Evolutionary conservation across 495 filamentous ascomycete genomes (phyloP).

Genomic region (Penicillium soppii): DNA sequence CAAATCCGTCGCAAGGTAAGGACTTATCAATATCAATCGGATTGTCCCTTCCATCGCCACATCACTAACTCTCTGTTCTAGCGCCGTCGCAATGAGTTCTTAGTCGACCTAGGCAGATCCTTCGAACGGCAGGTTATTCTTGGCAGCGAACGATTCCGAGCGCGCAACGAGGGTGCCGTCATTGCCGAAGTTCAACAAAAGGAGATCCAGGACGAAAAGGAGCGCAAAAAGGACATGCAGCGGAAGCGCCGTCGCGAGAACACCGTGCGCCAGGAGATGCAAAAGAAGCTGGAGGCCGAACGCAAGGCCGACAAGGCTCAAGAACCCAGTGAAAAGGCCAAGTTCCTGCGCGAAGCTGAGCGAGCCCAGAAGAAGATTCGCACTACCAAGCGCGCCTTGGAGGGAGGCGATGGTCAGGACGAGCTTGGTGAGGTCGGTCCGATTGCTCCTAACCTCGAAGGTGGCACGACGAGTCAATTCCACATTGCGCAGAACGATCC

Average conservation of each 20-base stretch:
- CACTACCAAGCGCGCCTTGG: conserved; percentile 76
- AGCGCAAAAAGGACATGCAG: conserved; percentile 99
- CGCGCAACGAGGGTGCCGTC: conserved; percentile 64
- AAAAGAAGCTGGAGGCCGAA: conserved; percentile 81
- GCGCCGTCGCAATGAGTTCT: conserved; percentile 55
- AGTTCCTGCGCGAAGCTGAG: conserved; percentile 75
- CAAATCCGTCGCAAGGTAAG: conserved; percentile 56
- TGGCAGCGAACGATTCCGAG: conserved; percentile 54
- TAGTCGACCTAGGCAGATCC: conserved; percentile 48
- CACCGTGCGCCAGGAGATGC: conserved; percentile 80
- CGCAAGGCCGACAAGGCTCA: conserved; percentile 69
- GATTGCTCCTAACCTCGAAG: conserved; percentile 79
- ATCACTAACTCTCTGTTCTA: no score
- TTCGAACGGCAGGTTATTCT: conserved; percentile 54
- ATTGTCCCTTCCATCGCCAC: no score
- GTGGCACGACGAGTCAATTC: conserved; percentile 86
- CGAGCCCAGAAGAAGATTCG: conserved; percentile 85
- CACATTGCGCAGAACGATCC: conserved; percentile 60
- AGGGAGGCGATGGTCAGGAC: conserved; percentile 78
- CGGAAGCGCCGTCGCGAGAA: conserved; percentile 96
- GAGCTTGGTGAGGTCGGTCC: conserved; percentile 74
- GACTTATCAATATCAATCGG: no score
- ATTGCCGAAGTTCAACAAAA: conserved; percentile 82
- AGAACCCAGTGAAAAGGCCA: conserved; percentile 75
- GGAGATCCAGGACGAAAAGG: conserved; percentile 92